Percentiles rank a stretch among this genome's conserved stretches.
phyloP scores from a whole-genome alignment of 2,329 filamentous ascomycete species.

The Talaromyces albobiverticillius region DNA sequence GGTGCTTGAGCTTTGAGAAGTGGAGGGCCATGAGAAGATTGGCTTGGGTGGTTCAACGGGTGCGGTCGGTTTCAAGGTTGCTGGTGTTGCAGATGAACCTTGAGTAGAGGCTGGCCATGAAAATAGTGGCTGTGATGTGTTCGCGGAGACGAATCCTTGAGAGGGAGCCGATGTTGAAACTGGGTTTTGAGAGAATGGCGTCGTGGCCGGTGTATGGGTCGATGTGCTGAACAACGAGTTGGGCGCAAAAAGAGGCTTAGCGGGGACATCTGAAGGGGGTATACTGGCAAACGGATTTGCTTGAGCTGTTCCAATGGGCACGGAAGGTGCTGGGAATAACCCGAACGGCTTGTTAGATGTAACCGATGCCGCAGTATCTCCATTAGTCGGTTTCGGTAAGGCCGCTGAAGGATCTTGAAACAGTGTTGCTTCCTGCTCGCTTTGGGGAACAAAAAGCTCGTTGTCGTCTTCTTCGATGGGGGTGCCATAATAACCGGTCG shows the following conservation, averaged over 20 bases:
- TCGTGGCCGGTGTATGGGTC: neutral
- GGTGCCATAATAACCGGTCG: conserved; percentile 26
- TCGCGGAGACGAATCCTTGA: neutral
- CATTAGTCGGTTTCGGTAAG: neutral
- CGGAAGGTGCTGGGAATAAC: neutral
- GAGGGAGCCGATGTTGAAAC: neutral
- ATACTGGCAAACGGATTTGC: neutral
- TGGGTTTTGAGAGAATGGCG: neutral
- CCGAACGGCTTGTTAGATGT: neutral
- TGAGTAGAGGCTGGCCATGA: conserved; percentile 3
- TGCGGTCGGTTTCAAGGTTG: neutral
- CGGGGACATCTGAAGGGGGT: neutral
- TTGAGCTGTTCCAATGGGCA: neutral
- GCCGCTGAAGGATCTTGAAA: neutral
- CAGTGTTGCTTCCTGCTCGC: conserved; percentile 15
- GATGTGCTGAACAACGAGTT: neutral
- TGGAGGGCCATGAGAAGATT: conserved; percentile 3
- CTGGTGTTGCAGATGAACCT: neutral
- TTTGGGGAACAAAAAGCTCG: conserved; percentile 36
- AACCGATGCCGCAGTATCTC: neutral
- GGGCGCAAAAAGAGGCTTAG: neutral
- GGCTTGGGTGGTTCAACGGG: conserved; percentile 1
- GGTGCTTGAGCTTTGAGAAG: conserved; percentile 3
- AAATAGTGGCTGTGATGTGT: neutral
- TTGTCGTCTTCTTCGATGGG: conserved; percentile 31